Evolutionary conservation across 2,329 filamentous ascomycete genomes (phyloP), one percentile per base, ranked within the genome.

Genomic region (Botrytis pseudocinerea): DNA sequence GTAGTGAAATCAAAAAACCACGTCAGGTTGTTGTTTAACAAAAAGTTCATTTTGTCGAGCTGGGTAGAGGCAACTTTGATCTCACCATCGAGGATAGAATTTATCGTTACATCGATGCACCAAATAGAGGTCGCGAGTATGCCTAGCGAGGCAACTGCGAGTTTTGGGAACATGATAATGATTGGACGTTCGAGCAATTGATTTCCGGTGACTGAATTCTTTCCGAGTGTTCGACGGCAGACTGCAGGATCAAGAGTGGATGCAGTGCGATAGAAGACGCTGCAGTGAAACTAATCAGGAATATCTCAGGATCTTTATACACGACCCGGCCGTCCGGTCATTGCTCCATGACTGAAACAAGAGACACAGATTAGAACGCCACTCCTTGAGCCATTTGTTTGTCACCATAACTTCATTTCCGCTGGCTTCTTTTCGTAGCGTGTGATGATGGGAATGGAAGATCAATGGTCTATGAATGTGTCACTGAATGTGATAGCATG

Each of bases 1-100:
- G 80, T 79, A 42, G 78, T 82, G 79, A 87, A 88, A 80, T 87
- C 84, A 78, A 86, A 87, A 60, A 81, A 78, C 85, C 85, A 87
- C 20, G 62, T 59, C 76, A 84, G 83, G 25, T 79, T 79, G 74
- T 85, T 79, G 25, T 79, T 78, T 25, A 81, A 74, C 14, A 87
- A 82, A 1, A 85, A 79, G 1, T 78, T 78, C 35, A 84, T 80
- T 48, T 83, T 82, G 74, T 87, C 85, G 22, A 85, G 83, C 61
- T 84, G 82, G 40, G 85, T 86, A 46, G 84, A 81, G 60, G 84
- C 82, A 51, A 78, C 79, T 71, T 78, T 80, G 38, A 85, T 80
- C 61, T 82, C 74, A 18, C 83, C 80, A 66, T 83, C 82, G 32
- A 84, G 79, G 14, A 80, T 79, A 28, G 84, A 81, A 74, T 85